Conservation (phyloP, 805 yeast species). For the Zygosaccharomyces bisporus region DNA sequence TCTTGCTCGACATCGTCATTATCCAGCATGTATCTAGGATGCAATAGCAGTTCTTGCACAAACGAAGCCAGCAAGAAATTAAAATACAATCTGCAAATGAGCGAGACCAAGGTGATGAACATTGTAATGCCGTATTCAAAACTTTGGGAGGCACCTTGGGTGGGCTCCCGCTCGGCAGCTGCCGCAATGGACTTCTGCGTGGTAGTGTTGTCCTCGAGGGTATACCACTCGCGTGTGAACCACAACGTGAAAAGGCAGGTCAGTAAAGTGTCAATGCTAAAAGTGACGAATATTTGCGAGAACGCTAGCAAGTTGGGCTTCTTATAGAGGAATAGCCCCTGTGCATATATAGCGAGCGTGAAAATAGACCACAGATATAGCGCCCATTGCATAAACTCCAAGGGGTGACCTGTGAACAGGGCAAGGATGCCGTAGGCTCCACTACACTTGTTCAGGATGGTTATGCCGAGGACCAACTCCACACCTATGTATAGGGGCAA, state of each 20-base stretch:
- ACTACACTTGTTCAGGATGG: conserved; percentile 81
- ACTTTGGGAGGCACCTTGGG: conserved; percentile 59
- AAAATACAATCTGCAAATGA: conserved; percentile 54
- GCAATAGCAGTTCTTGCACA: conserved; percentile 51
- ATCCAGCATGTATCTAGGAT: conserved; percentile 41
- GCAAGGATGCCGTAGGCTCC: conserved; percentile 87
- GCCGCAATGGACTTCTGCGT: conserved; percentile 10
- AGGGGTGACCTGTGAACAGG: conserved; percentile 82
- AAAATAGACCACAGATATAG: conserved; percentile 63
- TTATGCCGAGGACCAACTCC: conserved; percentile 70
- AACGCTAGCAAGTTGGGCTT: conserved; percentile 56
- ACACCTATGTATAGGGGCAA: conserved; percentile 85
- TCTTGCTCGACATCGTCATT: conserved; percentile 38
- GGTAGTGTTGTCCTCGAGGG: conserved; percentile 39
- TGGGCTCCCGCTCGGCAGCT: conserved; percentile 11
- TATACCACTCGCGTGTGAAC: conserved; percentile 76
- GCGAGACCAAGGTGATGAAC: conserved; percentile 46
- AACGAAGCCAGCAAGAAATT: conserved; percentile 56
- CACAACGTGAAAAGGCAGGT: conserved; percentile 68
- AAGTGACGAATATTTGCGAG: conserved; percentile 61
- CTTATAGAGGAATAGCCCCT: conserved; percentile 51
- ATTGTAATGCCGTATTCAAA: conserved; percentile 58
- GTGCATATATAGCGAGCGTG: conserved; percentile 59
- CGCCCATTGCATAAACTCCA: conserved; percentile 77
- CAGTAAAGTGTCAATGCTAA: conserved; percentile 60